Evolutionary conservation across 495 filamentous ascomycete species (phyloP), one percentile per base, ranked within the genome.

Genomic region (Talaromyces trachyspermus): DNA sequence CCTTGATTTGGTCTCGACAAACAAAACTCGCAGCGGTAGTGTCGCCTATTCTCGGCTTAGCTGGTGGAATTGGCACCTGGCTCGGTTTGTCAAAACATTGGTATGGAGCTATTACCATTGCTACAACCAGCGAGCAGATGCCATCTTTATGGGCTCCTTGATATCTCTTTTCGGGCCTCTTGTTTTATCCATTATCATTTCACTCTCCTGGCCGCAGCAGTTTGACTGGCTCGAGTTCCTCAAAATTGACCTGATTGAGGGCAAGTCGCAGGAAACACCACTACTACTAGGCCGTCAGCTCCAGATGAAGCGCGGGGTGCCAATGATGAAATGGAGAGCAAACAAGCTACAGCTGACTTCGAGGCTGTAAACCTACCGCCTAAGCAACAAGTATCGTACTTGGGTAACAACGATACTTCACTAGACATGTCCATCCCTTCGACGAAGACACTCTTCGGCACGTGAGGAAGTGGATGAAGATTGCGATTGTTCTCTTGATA

Each of bases 161-260:
- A 55, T 53, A 6, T 63, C 66, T 1, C 63, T 60, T 33, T 70
- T 68, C 49, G 57, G 63, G 0, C 64, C 66, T 1, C 64, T 52
- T 2, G 32, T 68, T 0, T 68, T 65, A 46, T 72, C 72, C 4
- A 54, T 71, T 1, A 9, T 73, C 0, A 56, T 76, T 5, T 73
- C 70, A 9, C 47, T 58, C 5, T 74, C 70, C 44, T 61, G 61
- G 18, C 72, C 72, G 1, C 65, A 64, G 26, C 55, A 46, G n/a
- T 74, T 74, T 44, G 70, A 74, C 51, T 74, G 70, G 71, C 63
- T 71, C 11, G 61, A 67, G 29, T 74, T 74, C 46, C 58, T 74
- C 0, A 69, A 67, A 27, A 59, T 61, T 26, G 58, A 63, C 33
- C 51, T 57, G 2, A 56, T 54, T 9, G 56, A 59, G 27, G 58